phyloP scores from a whole-genome alignment of 176 grass and related monocot genomes.

The Leersia perrieri region DNA sequence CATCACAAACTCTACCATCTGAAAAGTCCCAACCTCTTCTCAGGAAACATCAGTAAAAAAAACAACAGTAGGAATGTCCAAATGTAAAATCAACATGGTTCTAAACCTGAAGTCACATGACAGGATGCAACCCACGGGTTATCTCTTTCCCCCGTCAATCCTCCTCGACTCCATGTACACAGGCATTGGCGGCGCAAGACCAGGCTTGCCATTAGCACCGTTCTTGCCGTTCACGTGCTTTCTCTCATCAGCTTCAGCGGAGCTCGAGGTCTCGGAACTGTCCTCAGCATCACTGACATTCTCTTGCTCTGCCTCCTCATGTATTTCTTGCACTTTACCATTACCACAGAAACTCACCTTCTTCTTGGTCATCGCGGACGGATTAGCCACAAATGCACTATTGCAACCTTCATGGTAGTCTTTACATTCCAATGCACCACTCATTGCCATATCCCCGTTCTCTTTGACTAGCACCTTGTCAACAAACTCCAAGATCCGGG shows the following conservation, averaged over 20 bases:
- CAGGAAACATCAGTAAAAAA: conserved; percentile 7
- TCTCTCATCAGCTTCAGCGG: conserved; percentile 17
- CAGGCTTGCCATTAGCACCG: conserved; percentile 25
- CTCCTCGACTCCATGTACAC: conserved; percentile 70
- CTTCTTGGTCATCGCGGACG: conserved; percentile 7
- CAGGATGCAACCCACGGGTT: background rate
- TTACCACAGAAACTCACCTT: conserved; percentile 38
- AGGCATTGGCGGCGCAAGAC: conserved; percentile 54
- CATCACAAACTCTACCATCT: conserved; percentile 11
- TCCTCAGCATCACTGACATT: conserved; percentile 20
- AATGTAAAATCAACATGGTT: background rate
- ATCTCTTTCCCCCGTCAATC: conserved; percentile 26
- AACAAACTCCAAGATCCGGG: conserved; percentile 75
- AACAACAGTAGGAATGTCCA: conserved; percentile 10
- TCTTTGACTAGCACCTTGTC: conserved; percentile 82
- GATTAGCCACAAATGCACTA: conserved; percentile 8
- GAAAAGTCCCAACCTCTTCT: background rate
- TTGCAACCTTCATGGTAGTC: conserved; percentile 36
- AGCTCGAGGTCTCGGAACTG: conserved; percentile 40
- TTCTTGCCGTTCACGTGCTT: conserved; percentile 6
- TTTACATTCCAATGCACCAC: conserved; percentile 5
- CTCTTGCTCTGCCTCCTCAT: conserved; percentile 18
- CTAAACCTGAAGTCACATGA: background rate
- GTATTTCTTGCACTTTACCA: conserved; percentile 13
- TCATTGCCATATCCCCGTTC: conserved; percentile 28